These are phyloP conservation scores for Crithidia thermophila DNA, from an alignment of 208 protist genomes.

Conservation along the genomic window DNA sequence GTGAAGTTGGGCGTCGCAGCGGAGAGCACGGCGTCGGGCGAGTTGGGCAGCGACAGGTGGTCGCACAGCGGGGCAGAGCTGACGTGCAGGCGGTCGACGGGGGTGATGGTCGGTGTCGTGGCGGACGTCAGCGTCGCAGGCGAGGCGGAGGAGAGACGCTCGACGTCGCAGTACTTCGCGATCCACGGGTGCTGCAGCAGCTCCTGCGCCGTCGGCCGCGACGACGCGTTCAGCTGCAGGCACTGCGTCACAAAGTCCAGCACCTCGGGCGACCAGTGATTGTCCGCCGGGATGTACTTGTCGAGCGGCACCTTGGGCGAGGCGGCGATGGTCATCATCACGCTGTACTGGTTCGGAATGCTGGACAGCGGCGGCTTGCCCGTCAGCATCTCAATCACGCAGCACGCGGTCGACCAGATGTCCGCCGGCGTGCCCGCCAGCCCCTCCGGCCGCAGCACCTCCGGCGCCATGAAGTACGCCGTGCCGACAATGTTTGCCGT, in stretches of 20 bases:
- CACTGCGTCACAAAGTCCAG: conserved; percentile 67
- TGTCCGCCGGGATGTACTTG: conserved; percentile 62
- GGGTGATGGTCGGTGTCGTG: neutral
- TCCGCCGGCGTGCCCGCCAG: conserved; percentile 56
- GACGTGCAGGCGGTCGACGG: neutral
- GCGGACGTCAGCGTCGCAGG: conserved; percentile 6
- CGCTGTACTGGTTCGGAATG: conserved; percentile 70
- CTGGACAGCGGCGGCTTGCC: conserved; percentile 64
- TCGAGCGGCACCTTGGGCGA: conserved; percentile 45
- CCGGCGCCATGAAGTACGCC: conserved; percentile 92
- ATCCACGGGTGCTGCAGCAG: conserved; percentile 78
- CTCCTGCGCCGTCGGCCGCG: conserved; percentile 56
- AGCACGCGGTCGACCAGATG: conserved; percentile 93
- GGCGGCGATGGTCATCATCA: conserved; percentile 83
- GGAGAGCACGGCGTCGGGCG: neutral
- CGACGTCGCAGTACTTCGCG: conserved; percentile 16
- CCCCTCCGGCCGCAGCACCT: conserved; percentile 65
- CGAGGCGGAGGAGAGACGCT: no score
- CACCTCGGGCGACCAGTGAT: conserved; percentile 54
- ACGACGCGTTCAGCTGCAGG: conserved; percentile 51
- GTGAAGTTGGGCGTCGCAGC: conserved; percentile 1
- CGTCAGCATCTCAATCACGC: conserved; percentile 91
- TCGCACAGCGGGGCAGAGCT: neutral
- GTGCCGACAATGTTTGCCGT: conserved; percentile 75
- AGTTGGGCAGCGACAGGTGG: neutral